Base-by-base conservation (phyloP, 257 asterid species). In the Eucommia ulmoides region DNA sequence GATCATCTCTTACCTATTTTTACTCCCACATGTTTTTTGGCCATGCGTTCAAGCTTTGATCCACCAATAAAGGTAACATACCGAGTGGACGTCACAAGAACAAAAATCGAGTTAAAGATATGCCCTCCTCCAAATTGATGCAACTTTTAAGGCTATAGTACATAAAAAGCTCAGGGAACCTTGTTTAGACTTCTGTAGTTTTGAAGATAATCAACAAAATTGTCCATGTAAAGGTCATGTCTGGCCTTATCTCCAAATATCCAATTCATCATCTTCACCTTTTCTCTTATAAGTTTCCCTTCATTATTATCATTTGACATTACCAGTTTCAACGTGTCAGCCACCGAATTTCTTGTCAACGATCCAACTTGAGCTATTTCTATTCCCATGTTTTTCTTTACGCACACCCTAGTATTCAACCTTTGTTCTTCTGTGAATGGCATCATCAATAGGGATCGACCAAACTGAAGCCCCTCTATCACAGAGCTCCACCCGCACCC, bases 281-380 rank as follows among this genome's bases (percentile, higher is more conserved):
- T 53, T 11, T 20, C 56, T 42, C 29, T 48, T 9, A 18, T 24
- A 8, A 9, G 49, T 15, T 17, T 49, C 14, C 51, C 56, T 9
- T 47, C 25, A 7, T 67, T 42, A n/a, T n/a, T n/a, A n/a, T n/a
- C n/a, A n/a, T n/a, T n/a, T n/a, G n/a, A n/a, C n/a, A n/a, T n/a
- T n/a, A n/a, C n/a, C n/a, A n/a, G n/a, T n/a, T 38, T 49, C 59
- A 5, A 24, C 42, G 54, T 12, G 18, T 67, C 33, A 14, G 65
- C 59, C 51, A 54, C 54, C 1, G 70, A 58, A 18, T 50, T 12
- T 21, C 57, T 22, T 0, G 22, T 49, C 35, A 52, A 52, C 1
- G 54, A 52, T 0, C 59, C 59, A 7, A 51, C 54, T 26, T 24
- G 4, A 0, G 45, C 54, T 8, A 60, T 18, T 0, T 41, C 19